These are phyloP conservation scores for Stachybotrys elegans DNA, from an alignment of 2,329 filamentous ascomycete genomes.

Conservation along the genomic window DNA sequence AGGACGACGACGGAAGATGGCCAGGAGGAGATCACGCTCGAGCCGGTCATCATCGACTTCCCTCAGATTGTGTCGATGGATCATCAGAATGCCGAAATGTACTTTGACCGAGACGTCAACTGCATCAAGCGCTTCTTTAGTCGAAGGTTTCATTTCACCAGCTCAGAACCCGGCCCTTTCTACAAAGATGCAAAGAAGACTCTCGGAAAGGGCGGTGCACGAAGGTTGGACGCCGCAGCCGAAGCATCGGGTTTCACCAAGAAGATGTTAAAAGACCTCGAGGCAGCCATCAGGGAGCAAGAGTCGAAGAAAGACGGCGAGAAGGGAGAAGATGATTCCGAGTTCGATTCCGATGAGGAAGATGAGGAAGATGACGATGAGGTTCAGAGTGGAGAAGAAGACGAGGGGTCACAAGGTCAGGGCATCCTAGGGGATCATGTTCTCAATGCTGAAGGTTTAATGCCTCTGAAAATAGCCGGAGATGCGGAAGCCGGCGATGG, in stretches of 20 bases:
- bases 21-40: constrained; percentile 45
- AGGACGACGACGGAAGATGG: constrained; percentile 33
- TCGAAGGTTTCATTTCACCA: constrained; percentile 80
- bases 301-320: constrained; percentile 41
- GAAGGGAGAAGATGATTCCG: constrained; percentile 21
- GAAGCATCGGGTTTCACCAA: constrained; percentile 93
- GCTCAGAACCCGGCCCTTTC: constrained; percentile 76
- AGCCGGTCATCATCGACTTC: constrained; percentile 91
- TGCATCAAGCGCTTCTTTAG: constrained; percentile 95
- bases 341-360: constrained; percentile 18
- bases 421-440: too few relatives aligned
- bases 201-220: constrained; percentile 58
- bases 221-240: constrained; percentile 78
- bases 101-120: constrained; percentile 92
- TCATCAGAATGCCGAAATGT: constrained; percentile 89
- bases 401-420: too few relatives aligned
- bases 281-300: constrained; percentile 82
- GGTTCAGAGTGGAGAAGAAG: constrained; percentile 20
- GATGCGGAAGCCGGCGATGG: constrained; percentile 10
- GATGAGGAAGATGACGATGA: constrained; percentile 24
- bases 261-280: constrained; percentile 94
- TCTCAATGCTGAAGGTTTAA: too few relatives aligned
- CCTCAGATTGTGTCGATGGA: constrained; percentile 97
- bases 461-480: too few relatives aligned
- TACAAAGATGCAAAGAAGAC: constrained; percentile 79